These are phyloP conservation scores for Sonneratia caseolaris DNA, from an alignment of 345 rosid species.

Conservation along the genomic window DNA sequence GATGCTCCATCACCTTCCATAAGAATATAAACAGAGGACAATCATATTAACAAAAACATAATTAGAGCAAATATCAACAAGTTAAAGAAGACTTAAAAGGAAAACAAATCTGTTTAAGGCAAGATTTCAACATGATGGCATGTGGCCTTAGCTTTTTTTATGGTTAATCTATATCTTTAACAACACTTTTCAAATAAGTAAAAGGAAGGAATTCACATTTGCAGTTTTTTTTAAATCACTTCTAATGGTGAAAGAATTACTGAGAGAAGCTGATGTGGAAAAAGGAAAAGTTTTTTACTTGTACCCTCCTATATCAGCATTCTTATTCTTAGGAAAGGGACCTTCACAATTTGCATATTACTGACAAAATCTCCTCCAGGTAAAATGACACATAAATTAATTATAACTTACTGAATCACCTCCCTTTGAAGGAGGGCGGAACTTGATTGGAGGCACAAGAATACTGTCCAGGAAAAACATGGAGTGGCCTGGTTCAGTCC, in stretches of 20 bases:
- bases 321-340: background rate
- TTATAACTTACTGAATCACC: constrained; percentile 72
- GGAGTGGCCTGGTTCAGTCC: constrained; percentile 33
- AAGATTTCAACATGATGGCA: background rate
- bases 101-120: background rate
- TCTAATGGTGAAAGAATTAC: background rate
- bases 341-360: background rate
- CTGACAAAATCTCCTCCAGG: background rate
- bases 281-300: background rate
- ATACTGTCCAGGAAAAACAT: constrained; percentile 77
- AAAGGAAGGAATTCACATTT: background rate
- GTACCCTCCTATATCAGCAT: background rate
- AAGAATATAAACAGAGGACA: background rate
- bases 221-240: background rate
- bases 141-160: background rate
- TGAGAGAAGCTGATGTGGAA: background rate
- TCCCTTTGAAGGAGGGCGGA: constrained; percentile 77
- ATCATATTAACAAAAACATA: background rate
- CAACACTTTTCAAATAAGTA: background rate
- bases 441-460: constrained; percentile 84
- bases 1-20: constrained; percentile 58
- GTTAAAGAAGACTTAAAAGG: background rate
- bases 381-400: background rate
- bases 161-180: background rate
- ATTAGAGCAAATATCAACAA: background rate